Conservation (phyloP, 192 early-diverging fungal genomes). For the Neocallimastix lanati region DNA sequence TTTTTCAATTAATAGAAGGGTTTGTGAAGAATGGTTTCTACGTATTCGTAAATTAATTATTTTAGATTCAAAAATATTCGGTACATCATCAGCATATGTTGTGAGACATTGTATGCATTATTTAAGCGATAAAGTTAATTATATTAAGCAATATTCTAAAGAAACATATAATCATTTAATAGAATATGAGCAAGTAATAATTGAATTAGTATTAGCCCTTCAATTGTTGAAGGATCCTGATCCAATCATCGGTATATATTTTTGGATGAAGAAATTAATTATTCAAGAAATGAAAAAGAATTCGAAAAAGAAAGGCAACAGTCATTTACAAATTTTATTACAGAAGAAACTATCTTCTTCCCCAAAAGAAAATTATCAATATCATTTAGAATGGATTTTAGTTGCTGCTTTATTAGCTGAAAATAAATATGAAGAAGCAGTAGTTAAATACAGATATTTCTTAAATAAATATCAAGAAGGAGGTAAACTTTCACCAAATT, state of each 20-base stretch:
- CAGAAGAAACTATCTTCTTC: background rate
- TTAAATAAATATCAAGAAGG: background rate
- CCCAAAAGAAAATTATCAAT: background rate
- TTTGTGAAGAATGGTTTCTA: constrained; percentile 63
- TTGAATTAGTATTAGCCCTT: background rate
- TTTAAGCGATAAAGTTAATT: constrained; percentile 1
- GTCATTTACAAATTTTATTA: background rate
- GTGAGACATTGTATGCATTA: background rate
- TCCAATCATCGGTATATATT: constrained; percentile 6
- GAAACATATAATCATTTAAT: constrained; percentile 3
- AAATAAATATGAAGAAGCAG: background rate
- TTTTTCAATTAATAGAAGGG: constrained; percentile 47
- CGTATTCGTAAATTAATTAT: constrained; percentile 35
- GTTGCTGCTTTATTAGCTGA: background rate
- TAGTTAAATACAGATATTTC: background rate
- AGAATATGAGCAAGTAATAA: background rate
- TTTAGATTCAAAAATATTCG: constrained; percentile 20
- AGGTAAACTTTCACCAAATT: background rate
- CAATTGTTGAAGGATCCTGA: constrained; percentile 9
- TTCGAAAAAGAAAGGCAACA: background rate
- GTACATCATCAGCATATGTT: background rate
- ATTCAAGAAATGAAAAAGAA: constrained; percentile 1
- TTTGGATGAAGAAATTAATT: constrained; percentile 5
- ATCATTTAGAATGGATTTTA: constrained; percentile 4
- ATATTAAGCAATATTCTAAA: constrained; percentile 1